Base-by-base conservation (phyloP, 768 basidiomycete species). In the Kwoniella shandongensis region DNA sequence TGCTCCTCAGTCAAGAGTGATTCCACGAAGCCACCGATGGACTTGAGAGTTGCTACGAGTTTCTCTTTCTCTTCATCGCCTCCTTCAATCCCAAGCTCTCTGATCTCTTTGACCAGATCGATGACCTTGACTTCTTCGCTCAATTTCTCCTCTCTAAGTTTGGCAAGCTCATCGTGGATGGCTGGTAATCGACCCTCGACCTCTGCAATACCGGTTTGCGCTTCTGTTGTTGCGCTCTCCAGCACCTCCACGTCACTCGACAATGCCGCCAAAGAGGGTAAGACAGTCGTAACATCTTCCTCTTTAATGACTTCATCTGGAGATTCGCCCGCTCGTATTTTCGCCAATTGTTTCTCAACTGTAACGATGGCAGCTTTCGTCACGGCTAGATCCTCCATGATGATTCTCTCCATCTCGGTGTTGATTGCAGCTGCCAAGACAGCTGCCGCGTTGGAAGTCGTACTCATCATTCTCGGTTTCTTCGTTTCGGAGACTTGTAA, bases 321-420 rank as follows among this genome's bases (percentile, higher is more conserved):
- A 4, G 10, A 11, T 30, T n/a, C 13, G 17, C 29, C 42, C 17
- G 50, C 29, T 13, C 48, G 56, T 8, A 53, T 22, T 27, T 47
- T 49, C 4, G 65, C 47, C 17, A 70, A 59, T 18, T 66, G 44
- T 8, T 53, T 49, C 26, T 63, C 65, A 36, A 69, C 11, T 10
- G 49, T 29, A 0, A 44, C 57, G 25, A 65, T 67, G n/a, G 67
- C 63, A 20, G 61, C 61, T 50, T 63, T 62, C 5, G 70, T 69
- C 13, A 40, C 23, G 0, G 65, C 70, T 17, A 72, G 51, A 42
- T 72, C 70, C 40, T 69, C 67, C 42, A 65, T 57, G 13, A 72
- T 46, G 22, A 64, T 44, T 40, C 53, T 52, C 41, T 72, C 70
- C 45, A 72, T 63, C 52, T 72, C 70, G 23, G 63, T 58, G 53